phyloP scores from a whole-genome alignment of 2,329 filamentous ascomycete genomes.

The Knufia petricola region DNA sequence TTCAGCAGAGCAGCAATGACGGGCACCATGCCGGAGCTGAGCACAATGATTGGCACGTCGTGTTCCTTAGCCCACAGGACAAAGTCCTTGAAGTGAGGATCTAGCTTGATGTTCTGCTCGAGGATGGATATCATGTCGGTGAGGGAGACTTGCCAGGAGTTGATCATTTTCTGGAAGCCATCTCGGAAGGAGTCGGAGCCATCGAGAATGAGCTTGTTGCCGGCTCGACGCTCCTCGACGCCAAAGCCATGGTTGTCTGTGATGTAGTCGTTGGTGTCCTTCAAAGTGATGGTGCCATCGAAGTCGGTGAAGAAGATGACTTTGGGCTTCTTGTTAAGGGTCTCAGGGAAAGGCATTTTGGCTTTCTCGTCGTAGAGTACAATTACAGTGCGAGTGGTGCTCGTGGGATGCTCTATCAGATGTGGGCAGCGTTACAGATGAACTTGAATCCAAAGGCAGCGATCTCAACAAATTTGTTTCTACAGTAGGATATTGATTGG shows the following conservation, averaged over 20 bases:
- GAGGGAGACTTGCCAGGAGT: slow-evolving; percentile 72
- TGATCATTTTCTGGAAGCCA: slow-evolving; percentile 84
- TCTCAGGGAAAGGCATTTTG: slow-evolving; percentile 22
- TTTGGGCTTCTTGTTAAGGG: slow-evolving; percentile 54
- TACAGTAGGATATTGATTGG: neutral
- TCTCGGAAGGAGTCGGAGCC: slow-evolving; percentile 46
- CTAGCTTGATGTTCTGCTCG: slow-evolving; percentile 72
- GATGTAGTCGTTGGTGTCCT: slow-evolving; percentile 60
- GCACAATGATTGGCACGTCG: slow-evolving; percentile 83
- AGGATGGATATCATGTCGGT: slow-evolving; percentile 71
- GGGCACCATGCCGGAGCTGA: slow-evolving; percentile 87
- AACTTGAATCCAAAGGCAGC: too few relatives aligned
- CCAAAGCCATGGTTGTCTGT: slow-evolving; percentile 92
- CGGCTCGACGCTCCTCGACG: slow-evolving; percentile 54
- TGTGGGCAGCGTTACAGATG: too few relatives aligned
- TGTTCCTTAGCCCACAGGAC: slow-evolving; percentile 70
- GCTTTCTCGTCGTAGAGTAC: neutral
- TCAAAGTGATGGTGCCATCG: slow-evolving; percentile 83
- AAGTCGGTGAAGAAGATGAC: slow-evolving; percentile 99
- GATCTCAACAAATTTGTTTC: slow-evolving; percentile 1
- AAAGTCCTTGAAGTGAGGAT: slow-evolving; percentile 81
- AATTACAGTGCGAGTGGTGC: neutral
- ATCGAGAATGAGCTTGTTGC: slow-evolving; percentile 68
- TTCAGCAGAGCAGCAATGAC: slow-evolving; percentile 77
- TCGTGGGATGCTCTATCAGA: too few relatives aligned